phyloP scores from a whole-genome alignment of 78 protist species.

The Diacronema lutheri region DNA sequence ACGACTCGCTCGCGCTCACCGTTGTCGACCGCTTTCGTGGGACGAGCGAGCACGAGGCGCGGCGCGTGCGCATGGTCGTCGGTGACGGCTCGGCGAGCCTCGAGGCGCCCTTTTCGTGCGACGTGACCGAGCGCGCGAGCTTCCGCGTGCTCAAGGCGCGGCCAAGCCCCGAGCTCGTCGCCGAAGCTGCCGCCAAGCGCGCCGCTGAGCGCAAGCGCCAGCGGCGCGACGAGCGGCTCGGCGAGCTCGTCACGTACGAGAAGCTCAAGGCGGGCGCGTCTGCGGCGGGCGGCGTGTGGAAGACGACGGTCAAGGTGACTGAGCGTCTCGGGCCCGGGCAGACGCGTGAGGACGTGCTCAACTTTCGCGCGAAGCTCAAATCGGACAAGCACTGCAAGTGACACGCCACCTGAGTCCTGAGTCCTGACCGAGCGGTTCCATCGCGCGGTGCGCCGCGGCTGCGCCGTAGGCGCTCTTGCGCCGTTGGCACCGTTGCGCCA shows the following conservation, averaged over 20 bases:
- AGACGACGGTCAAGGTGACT: background rate
- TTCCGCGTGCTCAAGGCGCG: background rate
- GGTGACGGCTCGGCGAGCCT: background rate
- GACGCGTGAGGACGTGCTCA: background rate
- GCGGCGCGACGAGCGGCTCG: background rate
- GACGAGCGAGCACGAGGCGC: background rate
- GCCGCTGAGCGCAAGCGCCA: background rate
- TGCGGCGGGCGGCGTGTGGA: background rate
- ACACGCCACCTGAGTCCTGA: too few relatives aligned
- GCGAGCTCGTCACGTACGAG: background rate
- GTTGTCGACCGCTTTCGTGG: background rate
- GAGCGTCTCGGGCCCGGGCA: background rate
- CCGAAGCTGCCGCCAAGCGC: background rate
- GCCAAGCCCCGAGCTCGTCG: background rate
- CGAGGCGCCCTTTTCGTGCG: background rate
- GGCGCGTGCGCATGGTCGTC: background rate
- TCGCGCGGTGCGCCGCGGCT: too few relatives aligned
- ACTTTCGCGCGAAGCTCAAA: background rate
- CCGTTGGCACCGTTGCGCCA: too few relatives aligned
- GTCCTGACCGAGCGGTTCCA: too few relatives aligned
- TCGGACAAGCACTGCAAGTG: constrained; percentile 1
- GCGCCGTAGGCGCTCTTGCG: too few relatives aligned
- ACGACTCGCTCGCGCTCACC: background rate
- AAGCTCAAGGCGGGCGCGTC: background rate
- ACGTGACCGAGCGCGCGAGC: background rate